Base-by-base conservation (phyloP, 2,329 filamentous ascomycete genomes). In the Stemphylium vesicarium region DNA sequence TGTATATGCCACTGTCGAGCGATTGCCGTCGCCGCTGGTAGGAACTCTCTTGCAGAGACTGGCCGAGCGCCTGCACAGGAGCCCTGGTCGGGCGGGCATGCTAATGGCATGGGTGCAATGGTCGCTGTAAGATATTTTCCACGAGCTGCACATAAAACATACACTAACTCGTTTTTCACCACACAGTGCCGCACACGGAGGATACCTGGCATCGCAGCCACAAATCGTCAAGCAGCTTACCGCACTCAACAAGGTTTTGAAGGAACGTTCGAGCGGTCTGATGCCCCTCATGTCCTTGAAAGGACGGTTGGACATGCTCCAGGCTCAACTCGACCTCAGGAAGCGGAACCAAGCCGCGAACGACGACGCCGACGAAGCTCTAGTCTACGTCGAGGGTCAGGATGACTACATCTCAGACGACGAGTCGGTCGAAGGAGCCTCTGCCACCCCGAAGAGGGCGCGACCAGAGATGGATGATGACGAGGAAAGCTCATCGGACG, bases 81-180 rank as follows among this genome's bases (percentile, higher is more conserved):
- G 92, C 39, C 95, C 95, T 1, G 95, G 94, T 3, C 86, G 95
- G 50, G 94, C 95, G 12, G 92, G 93, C 46, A 91, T 88, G 70
- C 85, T 99, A 29, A 93, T 97, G 84, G 86, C 90, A 13, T 99
- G 95, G 93, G 90, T 98, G 38, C 93, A 97, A 77, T 96, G 92
- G 91, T 94, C 92, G 1, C 85, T 97, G 45, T 49, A 49, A 49
- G 45, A 10, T 13, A 20, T 13, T 20, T 22, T 26, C 18, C 26
- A 33, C 16, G 29, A 39, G n/a, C 18, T 40, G 26, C 36, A 24
- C 11, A 13, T n/a, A 24, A 40, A 29, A 26, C n/a, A 40, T 29
- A 15, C 15, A 32, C 51, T 54, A 36, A 54, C 22, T n/a, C 20
- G 18, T 24, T 4, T 18, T 11, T n/a, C 9, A 37, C 29, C 6